phyloP scores from a whole-genome alignment of 257 asterid species.

The Petunia axillaris region DNA sequence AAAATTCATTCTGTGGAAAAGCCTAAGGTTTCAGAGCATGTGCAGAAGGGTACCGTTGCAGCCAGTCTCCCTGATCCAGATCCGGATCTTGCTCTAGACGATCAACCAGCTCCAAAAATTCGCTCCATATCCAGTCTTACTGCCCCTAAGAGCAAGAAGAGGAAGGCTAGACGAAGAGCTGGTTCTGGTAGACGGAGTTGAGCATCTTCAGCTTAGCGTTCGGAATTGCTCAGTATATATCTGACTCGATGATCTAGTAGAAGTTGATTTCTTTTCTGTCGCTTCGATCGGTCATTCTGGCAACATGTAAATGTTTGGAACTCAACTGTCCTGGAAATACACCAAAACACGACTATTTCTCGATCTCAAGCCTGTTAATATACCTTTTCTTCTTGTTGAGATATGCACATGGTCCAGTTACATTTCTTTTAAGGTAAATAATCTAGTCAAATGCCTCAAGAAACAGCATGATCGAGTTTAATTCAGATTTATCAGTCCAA shows the following conservation, averaged over 20 bases:
- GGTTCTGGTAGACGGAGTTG: slow-evolving; percentile 42
- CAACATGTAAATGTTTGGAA: slow-evolving; percentile 6
- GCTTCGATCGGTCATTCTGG: neutral
- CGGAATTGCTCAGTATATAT: neutral
- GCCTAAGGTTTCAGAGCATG: slow-evolving; percentile 38
- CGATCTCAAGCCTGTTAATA: slow-evolving; percentile 5
- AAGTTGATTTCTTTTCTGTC: slow-evolving; percentile 13
- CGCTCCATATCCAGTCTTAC: slow-evolving; percentile 59
- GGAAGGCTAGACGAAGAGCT: slow-evolving; percentile 54
- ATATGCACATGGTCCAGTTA: neutral
- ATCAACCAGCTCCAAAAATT: slow-evolving; percentile 52
- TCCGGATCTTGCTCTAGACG: slow-evolving; percentile 41
- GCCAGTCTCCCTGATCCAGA: slow-evolving; percentile 35
- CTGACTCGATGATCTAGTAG: slow-evolving; percentile 3
- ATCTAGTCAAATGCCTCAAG: neutral
- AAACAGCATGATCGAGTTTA: slow-evolving; percentile 3
- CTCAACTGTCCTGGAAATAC: slow-evolving; percentile 14
- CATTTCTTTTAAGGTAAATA: neutral
- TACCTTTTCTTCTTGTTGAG: neutral
- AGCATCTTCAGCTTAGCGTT: slow-evolving; percentile 34
- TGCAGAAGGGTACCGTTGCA: slow-evolving; percentile 33
- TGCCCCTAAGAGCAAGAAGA: slow-evolving; percentile 56
- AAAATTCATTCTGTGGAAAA: slow-evolving; percentile 44
- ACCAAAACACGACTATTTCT: neutral
- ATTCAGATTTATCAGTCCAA: neutral